Evolutionary conservation across 1,139 yeast species (phyloP).

Genomic region (Petasospora fabianii): DNA sequence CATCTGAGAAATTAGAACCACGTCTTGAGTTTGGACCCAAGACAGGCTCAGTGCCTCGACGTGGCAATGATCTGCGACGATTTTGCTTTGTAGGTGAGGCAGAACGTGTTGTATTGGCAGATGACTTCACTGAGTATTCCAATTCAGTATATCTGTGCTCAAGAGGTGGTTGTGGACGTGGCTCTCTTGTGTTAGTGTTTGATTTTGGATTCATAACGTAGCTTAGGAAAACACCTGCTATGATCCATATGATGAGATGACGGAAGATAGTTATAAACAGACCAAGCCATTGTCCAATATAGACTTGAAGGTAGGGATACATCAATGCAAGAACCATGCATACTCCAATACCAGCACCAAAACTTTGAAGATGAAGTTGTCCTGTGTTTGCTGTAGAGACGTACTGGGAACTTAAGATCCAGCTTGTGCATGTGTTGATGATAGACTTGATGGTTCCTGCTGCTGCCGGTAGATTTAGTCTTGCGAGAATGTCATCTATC

Average conservation of each 20-base stretch:
- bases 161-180: neutral
- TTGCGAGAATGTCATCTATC: constrained; percentile 19
- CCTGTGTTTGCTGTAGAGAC: constrained; percentile 20
- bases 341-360: constrained; percentile 19
- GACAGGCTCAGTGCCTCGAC: constrained; percentile 14
- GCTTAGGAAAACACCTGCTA: constrained; percentile 18
- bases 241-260: constrained; percentile 20
- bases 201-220: constrained; percentile 16
- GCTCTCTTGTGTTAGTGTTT: neutral
- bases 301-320: constrained; percentile 23
- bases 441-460: constrained; percentile 7
- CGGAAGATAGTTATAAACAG: constrained; percentile 19
- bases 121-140: constrained; percentile 20
- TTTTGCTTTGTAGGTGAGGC: constrained; percentile 8
- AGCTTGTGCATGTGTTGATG: constrained; percentile 1
- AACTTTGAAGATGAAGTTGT: constrained; percentile 24
- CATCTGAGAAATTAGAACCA: constrained; percentile 6
- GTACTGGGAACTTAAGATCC: constrained; percentile 18
- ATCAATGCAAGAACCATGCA: constrained; percentile 16
- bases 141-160: constrained; percentile 10
- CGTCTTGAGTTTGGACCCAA: neutral
- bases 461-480: constrained; percentile 12
- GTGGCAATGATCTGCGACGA: constrained; percentile 1
- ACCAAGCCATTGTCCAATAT: constrained; percentile 24
- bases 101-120: constrained; percentile 10